Percentiles rank a stretch among this genome's conserved stretches.
Evolutionary conservation across 257 asterid genomes (phyloP).

Genomic region (Primulina huaijiensis): DNA sequence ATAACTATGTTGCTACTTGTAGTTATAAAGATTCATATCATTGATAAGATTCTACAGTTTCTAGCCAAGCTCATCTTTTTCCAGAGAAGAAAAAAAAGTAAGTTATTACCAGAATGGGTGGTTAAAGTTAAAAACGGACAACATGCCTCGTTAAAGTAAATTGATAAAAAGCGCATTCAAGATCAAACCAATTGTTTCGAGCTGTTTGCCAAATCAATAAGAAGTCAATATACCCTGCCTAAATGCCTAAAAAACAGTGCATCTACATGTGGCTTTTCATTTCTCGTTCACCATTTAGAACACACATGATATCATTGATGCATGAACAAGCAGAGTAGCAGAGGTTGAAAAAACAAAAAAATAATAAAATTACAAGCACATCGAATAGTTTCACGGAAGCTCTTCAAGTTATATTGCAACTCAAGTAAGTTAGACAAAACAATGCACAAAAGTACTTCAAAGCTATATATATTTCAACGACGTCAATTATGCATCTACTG

Average conservation of each 20-base stretch:
- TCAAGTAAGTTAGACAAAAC: slow-evolving; percentile 10
- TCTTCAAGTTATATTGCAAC: background rate
- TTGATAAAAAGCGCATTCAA: slow-evolving; percentile 6
- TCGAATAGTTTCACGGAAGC: slow-evolving; percentile 14
- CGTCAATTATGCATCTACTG: background rate
- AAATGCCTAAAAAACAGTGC: background rate
- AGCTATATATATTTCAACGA: slow-evolving; percentile 2
- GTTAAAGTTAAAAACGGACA: slow-evolving; percentile 8
- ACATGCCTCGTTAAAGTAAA: slow-evolving; percentile 6
- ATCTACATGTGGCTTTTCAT: slow-evolving; percentile 2
- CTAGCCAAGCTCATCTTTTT: background rate
- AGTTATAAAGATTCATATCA: slow-evolving; percentile 1
- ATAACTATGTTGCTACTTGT: background rate
- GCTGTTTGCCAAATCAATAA: slow-evolving; percentile 21
- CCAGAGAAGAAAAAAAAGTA: background rate
- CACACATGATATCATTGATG: background rate
- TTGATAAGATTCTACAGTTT: background rate
- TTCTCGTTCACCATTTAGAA: slow-evolving; percentile 19
- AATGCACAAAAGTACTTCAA: slow-evolving; percentile 5
- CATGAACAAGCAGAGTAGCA: background rate
- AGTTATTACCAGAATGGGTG: background rate
- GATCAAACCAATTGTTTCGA: slow-evolving; percentile 11
- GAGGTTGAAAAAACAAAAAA: background rate
- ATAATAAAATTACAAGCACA: slow-evolving; percentile 4
- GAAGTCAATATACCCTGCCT: background rate